Evolutionary conservation across 345 rosid genomes (phyloP).

Genomic region (Linum trigynum): DNA sequence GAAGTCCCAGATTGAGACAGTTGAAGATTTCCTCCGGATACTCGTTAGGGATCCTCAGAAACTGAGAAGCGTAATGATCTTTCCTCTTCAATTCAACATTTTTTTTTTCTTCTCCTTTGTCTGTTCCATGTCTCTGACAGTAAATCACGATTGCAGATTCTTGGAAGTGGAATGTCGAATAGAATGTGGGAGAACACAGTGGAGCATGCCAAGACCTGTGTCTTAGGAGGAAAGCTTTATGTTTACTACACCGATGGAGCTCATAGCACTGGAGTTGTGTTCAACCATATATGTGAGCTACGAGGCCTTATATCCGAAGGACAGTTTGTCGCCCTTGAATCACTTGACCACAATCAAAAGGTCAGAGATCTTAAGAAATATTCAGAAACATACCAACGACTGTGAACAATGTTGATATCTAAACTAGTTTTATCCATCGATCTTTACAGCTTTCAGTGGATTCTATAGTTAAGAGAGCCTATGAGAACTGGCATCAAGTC

Average conservation of each 20-base stretch:
- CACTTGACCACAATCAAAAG: constrained; percentile 69
- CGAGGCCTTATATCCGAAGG: constrained; percentile 70
- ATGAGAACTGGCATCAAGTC: constrained; percentile 85
- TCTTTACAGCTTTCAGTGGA: constrained; percentile 65
- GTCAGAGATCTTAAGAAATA: constrained; percentile 20
- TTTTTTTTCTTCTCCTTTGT: background rate
- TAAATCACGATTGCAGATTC: constrained; percentile 34
- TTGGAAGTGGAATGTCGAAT: constrained; percentile 96
- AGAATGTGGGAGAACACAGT: constrained; percentile 96
- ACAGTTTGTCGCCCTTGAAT: constrained; percentile 65
- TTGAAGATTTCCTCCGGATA: constrained; percentile 81
- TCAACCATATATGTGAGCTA: constrained; percentile 77
- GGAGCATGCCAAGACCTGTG: constrained; percentile 93
- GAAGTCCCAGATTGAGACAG: constrained; percentile 47
- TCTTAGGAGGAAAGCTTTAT: constrained; percentile 70
- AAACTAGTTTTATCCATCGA: constrained; percentile 10
- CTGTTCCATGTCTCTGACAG: background rate
- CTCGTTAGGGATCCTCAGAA: constrained; percentile 63
- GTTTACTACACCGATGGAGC: constrained; percentile 56
- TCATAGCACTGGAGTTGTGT: constrained; percentile 54
- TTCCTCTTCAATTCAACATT: background rate
- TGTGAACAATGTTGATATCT: background rate
- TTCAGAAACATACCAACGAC: background rate
- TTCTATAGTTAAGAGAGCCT: constrained; percentile 70
- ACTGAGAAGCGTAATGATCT: constrained; percentile 53